Conservation (phyloP, 257 asterid species). For the Mentha longifolia region DNA sequence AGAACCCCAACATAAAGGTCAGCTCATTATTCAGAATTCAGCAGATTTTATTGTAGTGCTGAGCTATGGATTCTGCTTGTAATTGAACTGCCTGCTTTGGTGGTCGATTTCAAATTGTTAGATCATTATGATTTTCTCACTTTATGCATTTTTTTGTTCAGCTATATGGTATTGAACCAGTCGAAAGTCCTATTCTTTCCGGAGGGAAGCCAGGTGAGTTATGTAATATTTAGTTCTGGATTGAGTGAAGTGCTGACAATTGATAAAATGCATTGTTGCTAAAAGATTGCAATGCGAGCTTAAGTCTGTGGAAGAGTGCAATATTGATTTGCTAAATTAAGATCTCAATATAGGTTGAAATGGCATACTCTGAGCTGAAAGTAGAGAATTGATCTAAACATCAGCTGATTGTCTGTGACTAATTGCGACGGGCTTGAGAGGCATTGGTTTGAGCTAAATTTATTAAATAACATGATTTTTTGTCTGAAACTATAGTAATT, state of each 20-base stretch:
- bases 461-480: background rate
- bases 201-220: constrained; percentile 95
- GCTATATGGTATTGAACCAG: constrained; percentile 81
- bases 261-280: background rate
- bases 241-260: background rate
- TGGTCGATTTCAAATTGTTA: constrained; percentile 10
- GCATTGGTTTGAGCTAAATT: background rate
- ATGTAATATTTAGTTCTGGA: constrained; percentile 3
- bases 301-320: background rate
- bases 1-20: constrained; percentile 61
- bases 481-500: background rate
- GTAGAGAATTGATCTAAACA: background rate
- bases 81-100: constrained; percentile 2
- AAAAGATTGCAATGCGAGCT: background rate
- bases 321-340: constrained; percentile 3
- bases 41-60: constrained; percentile 14
- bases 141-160: constrained; percentile 26
- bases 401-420: background rate
- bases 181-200: constrained; percentile 78
- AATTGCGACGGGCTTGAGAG: constrained; percentile 11
- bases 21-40: constrained; percentile 5
- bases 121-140: constrained; percentile 19
- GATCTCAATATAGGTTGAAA: background rate
- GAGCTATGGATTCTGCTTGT: background rate
- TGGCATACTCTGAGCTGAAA: background rate